Percentiles rank a stretch among this genome's conserved stretches.
phyloP scores from a whole-genome alignment of 1,139 yeast species.

The Tardiomyces digboiensis region DNA sequence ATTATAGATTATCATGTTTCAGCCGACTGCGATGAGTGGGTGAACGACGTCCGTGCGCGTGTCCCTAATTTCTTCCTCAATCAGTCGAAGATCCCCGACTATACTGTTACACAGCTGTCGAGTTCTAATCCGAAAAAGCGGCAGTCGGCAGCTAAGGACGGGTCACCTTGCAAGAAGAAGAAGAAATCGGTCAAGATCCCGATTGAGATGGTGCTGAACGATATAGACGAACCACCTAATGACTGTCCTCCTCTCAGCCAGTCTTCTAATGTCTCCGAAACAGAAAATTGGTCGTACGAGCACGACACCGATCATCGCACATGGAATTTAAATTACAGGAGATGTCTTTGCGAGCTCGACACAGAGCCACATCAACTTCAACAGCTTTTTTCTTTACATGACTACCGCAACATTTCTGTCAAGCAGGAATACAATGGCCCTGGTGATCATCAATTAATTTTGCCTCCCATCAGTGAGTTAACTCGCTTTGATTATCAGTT shows the following conservation, averaged over 20 bases:
- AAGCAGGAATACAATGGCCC: no score
- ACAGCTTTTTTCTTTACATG: no score
- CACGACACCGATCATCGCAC: no score
- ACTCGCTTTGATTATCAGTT: no score
- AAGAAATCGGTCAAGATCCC: not conserved
- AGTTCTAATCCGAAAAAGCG: not conserved
- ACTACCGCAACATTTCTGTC: no score
- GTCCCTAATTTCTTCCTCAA: slow-evolving; percentile 44
- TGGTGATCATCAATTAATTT: no score
- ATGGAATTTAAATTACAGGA: no score
- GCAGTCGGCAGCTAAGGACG: not conserved
- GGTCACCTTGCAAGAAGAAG: not conserved
- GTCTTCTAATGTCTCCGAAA: not conserved
- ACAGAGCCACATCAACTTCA: no score
- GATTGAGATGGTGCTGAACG: not conserved
- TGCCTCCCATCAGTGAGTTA: no score
- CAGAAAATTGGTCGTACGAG: not conserved
- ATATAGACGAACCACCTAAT: not conserved
- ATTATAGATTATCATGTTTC: slow-evolving; percentile 63
- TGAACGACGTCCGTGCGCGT: slow-evolving; percentile 39
- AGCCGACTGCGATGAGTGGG: slow-evolving; percentile 79
- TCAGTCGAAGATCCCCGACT: slow-evolving; percentile 7
- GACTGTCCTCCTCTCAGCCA: not conserved
- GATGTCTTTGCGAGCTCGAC: no score
- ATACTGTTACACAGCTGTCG: not conserved